Evolutionary conservation across 495 filamentous ascomycete species (phyloP).

Genomic region (Xylaria cubensis): DNA sequence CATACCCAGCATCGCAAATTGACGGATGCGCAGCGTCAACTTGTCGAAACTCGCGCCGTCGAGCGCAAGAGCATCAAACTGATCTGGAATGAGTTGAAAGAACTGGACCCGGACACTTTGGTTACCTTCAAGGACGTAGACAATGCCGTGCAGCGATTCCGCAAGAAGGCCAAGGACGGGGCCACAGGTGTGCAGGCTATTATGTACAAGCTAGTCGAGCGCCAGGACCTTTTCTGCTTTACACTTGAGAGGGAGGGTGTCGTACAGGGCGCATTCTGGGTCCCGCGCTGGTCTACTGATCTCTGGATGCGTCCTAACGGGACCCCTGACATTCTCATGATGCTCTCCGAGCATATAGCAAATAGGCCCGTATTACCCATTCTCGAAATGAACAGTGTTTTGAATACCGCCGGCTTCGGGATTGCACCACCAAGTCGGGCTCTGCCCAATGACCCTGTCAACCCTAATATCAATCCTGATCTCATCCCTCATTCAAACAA

Average conservation of each 20-base stretch:
- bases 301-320: conserved; percentile 38
- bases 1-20: conserved; percentile 40
- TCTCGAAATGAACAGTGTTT: conserved; percentile 41
- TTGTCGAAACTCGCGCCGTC: conserved; percentile 38
- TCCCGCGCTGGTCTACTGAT: conserved; percentile 38
- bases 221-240: conserved; percentile 40
- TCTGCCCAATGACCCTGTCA: conserved; percentile 13
- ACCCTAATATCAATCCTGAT: conserved; percentile 2
- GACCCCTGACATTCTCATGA: conserved; percentile 40
- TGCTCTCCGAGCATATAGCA: conserved; percentile 39
- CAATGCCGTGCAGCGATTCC: conserved; percentile 40
- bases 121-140: conserved; percentile 40
- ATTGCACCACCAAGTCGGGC: conserved; percentile 11
- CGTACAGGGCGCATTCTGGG: conserved; percentile 41
- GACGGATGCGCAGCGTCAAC: conserved; percentile 37
- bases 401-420: conserved; percentile 25
- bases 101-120: conserved; percentile 32
- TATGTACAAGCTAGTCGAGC: conserved; percentile 38
- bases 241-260: conserved; percentile 35
- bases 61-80: conserved; percentile 38
- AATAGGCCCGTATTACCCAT: conserved; percentile 39
- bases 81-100: conserved; percentile 38
- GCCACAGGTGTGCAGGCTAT: conserved; percentile 42
- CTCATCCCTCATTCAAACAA: not conserved
- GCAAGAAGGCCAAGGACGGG: conserved; percentile 39